Evolutionary conservation across 352 stramenopile genomes (phyloP).

Genomic region (Peronospora belbahrii): DNA sequence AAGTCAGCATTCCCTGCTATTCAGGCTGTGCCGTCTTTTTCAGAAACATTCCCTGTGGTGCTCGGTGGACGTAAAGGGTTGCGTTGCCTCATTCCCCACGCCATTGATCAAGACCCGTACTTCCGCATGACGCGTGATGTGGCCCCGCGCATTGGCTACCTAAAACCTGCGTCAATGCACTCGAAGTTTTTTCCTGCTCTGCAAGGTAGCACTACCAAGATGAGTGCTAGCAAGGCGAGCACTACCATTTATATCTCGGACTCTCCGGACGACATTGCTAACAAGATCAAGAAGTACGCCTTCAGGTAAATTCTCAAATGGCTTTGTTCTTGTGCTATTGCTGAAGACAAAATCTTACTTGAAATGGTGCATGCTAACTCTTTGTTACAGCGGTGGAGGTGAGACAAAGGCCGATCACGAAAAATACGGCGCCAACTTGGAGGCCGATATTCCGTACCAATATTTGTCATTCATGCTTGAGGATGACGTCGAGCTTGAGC

Average conservation of each 20-base stretch:
- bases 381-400: slow-evolving; percentile 87
- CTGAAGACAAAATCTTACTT: slow-evolving; percentile 40
- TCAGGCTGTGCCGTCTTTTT: slow-evolving; percentile 97
- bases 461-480: slow-evolving; percentile 99
- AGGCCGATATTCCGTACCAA: slow-evolving; percentile 98
- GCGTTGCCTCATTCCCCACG: slow-evolving; percentile 98
- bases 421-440: slow-evolving; percentile 97
- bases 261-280: slow-evolving; percentile 92
- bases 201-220: slow-evolving; percentile 96
- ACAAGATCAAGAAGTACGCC: slow-evolving; percentile 86
- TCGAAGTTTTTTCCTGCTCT: slow-evolving; percentile 99
- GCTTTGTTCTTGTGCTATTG: neutral
- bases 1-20: slow-evolving; percentile 98
- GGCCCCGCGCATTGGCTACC: slow-evolving; percentile 93
- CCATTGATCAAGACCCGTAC: slow-evolving; percentile 99
- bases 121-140: slow-evolving; percentile 99
- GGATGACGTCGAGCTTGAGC: slow-evolving; percentile 94
- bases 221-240: slow-evolving; percentile 94
- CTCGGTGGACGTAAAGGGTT: slow-evolving; percentile 85
- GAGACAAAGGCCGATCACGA: slow-evolving; percentile 98
- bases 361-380: slow-evolving; percentile 50
- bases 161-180: slow-evolving; percentile 97
- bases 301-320: slow-evolving; percentile 43
- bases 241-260: slow-evolving; percentile 99
- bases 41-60: slow-evolving; percentile 92